Evolutionary conservation across 2,329 filamentous ascomycete genomes (phyloP).

Genomic region (Zasmidium cellare): DNA sequence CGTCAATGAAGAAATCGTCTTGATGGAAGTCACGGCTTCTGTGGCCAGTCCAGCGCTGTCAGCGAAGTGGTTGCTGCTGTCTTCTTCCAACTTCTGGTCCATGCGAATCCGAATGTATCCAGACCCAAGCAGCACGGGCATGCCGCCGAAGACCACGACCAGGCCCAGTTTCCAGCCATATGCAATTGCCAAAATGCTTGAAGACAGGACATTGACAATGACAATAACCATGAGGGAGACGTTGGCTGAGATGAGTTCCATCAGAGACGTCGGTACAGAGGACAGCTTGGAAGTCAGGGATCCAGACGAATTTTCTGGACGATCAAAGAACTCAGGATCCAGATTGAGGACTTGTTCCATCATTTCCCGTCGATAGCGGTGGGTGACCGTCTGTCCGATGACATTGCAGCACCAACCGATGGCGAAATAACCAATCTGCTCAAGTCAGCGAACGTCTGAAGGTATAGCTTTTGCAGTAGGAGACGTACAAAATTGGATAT

Average conservation of each 20-base stretch:
- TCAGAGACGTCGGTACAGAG: slow-evolving; percentile 51
- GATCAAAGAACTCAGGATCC: slow-evolving; percentile 40
- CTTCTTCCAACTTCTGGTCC: slow-evolving; percentile 34
- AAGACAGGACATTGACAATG: slow-evolving; percentile 34
- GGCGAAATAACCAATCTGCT: slow-evolving; percentile 40
- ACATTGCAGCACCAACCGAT: slow-evolving; percentile 49
- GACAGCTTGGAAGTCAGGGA: slow-evolving; percentile 49
- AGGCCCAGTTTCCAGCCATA: slow-evolving; percentile 41
- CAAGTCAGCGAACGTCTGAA: too few species aligned
- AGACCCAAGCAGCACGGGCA: slow-evolving; percentile 34
- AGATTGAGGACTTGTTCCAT: slow-evolving; percentile 30
- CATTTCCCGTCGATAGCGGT: slow-evolving; percentile 38
- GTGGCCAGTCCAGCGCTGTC: slow-evolving; percentile 37
- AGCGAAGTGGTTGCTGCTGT: slow-evolving; percentile 31
- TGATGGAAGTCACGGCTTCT: slow-evolving; percentile 36
- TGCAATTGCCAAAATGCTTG: slow-evolving; percentile 33
- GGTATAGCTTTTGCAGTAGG: too few species aligned
- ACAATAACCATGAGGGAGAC: slow-evolving; percentile 38
- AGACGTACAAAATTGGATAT: slow-evolving; percentile 46
- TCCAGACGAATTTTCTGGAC: slow-evolving; percentile 51
- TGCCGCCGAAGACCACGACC: slow-evolving; percentile 34
- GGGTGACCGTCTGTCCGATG: slow-evolving; percentile 45
- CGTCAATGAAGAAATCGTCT: slow-evolving; percentile 36
- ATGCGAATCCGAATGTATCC: slow-evolving; percentile 38
- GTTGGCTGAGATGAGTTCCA: slow-evolving; percentile 52